Evolutionary conservation across 805 yeast species (phyloP).

Genomic region (Monosporozyma servazzii): DNA sequence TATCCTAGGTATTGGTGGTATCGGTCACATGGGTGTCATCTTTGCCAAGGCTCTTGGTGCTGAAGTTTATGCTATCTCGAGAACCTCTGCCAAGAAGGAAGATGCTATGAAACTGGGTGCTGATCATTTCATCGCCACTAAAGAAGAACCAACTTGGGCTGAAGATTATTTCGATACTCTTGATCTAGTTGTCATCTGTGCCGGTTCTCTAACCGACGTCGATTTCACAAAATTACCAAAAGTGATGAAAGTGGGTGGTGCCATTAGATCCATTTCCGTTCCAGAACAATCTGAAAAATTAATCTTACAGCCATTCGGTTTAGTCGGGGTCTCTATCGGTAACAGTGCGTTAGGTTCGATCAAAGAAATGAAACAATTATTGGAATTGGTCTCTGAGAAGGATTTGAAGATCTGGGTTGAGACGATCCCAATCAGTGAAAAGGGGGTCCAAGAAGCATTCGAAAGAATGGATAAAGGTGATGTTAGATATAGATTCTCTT

Average conservation of each 20-base stretch:
- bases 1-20: constrained; percentile 48
- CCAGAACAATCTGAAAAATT: constrained; percentile 14
- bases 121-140: constrained; percentile 45
- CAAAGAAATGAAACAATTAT: constrained; percentile 39
- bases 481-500: constrained; percentile 46
- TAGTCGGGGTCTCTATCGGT: constrained; percentile 22
- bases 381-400: constrained; percentile 40
- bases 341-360: constrained; percentile 37
- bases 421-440: constrained; percentile 39
- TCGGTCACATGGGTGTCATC: constrained; percentile 48
- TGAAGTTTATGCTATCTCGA: constrained; percentile 48
- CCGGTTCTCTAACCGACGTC: constrained; percentile 34
- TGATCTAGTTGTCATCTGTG: constrained; percentile 43
- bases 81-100: constrained; percentile 40
- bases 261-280: constrained; percentile 26
- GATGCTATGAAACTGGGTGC: constrained; percentile 48
- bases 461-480: constrained; percentile 42
- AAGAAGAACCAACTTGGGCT: constrained; percentile 38
- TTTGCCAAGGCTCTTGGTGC: constrained; percentile 55
- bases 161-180: constrained; percentile 28
- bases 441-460: constrained; percentile 37
- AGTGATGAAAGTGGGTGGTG: constrained; percentile 28
- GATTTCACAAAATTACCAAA: constrained; percentile 30
- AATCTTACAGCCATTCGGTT: constrained; percentile 12
- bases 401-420: constrained; percentile 45